These are phyloP conservation scores for Pythium vanterpoolii DNA, from an alignment of 352 stramenopile genomes.

Conservation along the genomic window DNA sequence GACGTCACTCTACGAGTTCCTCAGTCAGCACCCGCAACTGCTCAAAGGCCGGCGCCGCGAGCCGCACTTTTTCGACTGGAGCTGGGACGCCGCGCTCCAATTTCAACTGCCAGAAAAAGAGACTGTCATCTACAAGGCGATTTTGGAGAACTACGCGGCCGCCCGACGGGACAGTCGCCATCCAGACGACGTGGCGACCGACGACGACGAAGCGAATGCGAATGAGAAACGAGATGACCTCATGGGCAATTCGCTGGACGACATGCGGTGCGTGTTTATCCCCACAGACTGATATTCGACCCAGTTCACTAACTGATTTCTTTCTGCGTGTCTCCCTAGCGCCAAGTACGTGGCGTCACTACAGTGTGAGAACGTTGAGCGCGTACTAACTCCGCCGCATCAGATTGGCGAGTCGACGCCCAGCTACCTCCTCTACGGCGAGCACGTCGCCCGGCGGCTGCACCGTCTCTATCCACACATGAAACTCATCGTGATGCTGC, in stretches of 20 bases:
- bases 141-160: constrained; percentile 24
- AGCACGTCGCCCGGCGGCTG: constrained; percentile 40
- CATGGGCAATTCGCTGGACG: constrained; percentile 31
- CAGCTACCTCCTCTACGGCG: constrained; percentile 75
- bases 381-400: constrained; percentile 48
- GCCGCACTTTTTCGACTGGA: constrained; percentile 67
- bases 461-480: constrained; percentile 44
- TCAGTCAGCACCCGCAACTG: constrained; percentile 87
- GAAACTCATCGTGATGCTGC: constrained; percentile 90
- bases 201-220: not conserved
- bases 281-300: not conserved
- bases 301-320: not conserved
- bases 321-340: constrained; percentile 22
- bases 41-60: constrained; percentile 61
- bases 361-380: constrained; percentile 29
- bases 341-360: constrained; percentile 56
- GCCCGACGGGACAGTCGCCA: constrained; percentile 1
- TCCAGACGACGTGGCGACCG: not conserved
- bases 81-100: constrained; percentile 36
- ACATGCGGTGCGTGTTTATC: constrained; percentile 47
- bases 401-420: constrained; percentile 87
- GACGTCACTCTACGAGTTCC: constrained; percentile 57
- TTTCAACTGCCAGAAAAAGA: constrained; percentile 26
- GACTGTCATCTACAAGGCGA: constrained; percentile 22
- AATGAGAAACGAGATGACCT: constrained; percentile 14